Evolutionary conservation across 331 rosid genomes (phyloP).

Genomic region (Dryas integrifolia): DNA sequence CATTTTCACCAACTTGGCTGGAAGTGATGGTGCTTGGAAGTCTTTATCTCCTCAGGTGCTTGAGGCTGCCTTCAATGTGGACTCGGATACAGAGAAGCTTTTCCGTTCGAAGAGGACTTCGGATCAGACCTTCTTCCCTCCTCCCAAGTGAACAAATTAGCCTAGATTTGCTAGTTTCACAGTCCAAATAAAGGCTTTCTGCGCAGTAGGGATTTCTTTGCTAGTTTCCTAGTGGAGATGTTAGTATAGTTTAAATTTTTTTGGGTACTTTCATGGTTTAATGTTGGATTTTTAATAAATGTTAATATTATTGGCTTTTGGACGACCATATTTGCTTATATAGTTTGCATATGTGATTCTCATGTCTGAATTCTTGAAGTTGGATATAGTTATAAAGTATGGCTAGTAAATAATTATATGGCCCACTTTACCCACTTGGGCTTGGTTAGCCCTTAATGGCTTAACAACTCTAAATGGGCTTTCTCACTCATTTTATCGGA

Average conservation of each 20-base stretch:
- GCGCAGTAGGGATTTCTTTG: background rate
- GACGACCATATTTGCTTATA: background rate
- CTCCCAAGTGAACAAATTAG: slow-evolving; percentile 42
- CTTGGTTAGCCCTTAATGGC: too few relatives aligned
- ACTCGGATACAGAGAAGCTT: slow-evolving; percentile 45
- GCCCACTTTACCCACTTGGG: too few relatives aligned
- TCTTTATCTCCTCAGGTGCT: slow-evolving; percentile 64
- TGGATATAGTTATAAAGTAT: background rate
- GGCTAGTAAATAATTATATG: too few relatives aligned
- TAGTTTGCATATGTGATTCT: background rate
- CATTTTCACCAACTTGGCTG: slow-evolving; percentile 76
- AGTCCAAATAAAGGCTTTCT: slow-evolving; percentile 15
- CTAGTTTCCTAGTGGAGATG: background rate
- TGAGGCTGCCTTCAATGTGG: slow-evolving; percentile 66
- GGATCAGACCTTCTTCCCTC: slow-evolving; percentile 81
- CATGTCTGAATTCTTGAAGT: background rate
- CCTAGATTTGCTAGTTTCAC: background rate
- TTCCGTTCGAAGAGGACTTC: slow-evolving; percentile 74
- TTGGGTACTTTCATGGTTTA: background rate
- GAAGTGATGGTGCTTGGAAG: slow-evolving; percentile 77
- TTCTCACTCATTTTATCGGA: too few relatives aligned
- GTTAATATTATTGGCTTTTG: background rate
- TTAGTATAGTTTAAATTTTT: background rate
- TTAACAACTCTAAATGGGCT: too few relatives aligned
- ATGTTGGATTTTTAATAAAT: background rate